Evolutionary conservation across 2,329 filamentous ascomycete species (phyloP).

Genomic region (Whalleya microplaca): DNA sequence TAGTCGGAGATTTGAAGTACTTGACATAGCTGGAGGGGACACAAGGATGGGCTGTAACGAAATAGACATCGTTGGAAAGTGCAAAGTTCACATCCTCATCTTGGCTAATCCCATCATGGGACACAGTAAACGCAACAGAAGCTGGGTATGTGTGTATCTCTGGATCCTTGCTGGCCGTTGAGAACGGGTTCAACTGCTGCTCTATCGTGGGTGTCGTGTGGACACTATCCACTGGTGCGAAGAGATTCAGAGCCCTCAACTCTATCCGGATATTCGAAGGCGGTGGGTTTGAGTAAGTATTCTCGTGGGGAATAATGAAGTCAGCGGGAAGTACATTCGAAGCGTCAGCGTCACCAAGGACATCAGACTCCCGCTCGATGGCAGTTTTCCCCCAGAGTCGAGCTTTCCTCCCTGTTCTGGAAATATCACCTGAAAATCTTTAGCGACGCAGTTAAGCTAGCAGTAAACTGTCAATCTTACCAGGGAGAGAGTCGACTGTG

Average conservation of each 20-base stretch:
- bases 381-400: constrained; percentile 64
- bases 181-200: constrained; percentile 43
- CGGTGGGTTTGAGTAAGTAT: constrained; percentile 52
- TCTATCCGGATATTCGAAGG: constrained; percentile 52
- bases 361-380: constrained; percentile 63
- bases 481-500: constrained; percentile 56
- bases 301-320: constrained; percentile 65
- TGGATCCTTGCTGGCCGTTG: constrained; percentile 38
- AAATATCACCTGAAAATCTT: constrained; percentile 49
- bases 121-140: constrained; percentile 46
- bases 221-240: constrained; percentile 47
- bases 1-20: constrained; percentile 62
- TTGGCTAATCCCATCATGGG: constrained; percentile 45
- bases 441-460: constrained; percentile 22
- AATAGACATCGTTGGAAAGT: constrained; percentile 63
- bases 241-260: constrained; percentile 55
- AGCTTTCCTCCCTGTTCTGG: constrained; percentile 56
- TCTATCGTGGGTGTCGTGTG: constrained; percentile 50
- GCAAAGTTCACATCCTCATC: constrained; percentile 46
- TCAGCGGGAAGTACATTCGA: constrained; percentile 61
- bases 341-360: constrained; percentile 61
- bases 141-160: constrained; percentile 46
- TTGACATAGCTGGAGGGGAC: constrained; percentile 59
- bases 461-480: constrained; percentile 42
- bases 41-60: constrained; percentile 69